Percentiles rank a stretch among this genome's conserved stretches.
phyloP scores from a whole-genome alignment of 1,284 basidiomycete genomes.

The Limonomyces culmigenus region DNA sequence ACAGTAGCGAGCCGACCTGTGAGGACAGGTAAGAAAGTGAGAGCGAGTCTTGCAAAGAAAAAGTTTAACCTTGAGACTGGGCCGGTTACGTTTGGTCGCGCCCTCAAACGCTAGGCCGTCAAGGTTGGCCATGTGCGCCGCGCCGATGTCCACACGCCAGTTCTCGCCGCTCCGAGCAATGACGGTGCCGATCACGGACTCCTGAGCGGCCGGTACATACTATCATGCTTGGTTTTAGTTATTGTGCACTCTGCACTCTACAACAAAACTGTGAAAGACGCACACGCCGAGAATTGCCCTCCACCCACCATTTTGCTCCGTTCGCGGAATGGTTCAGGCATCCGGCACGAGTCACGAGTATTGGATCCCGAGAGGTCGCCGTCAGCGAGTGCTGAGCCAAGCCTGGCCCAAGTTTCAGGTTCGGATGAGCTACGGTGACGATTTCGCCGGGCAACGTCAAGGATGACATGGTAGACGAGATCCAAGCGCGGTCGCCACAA shows the following conservation, averaged over 20 bases:
- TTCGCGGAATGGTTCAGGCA: conserved; percentile 51
- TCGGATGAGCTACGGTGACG: conserved; percentile 51
- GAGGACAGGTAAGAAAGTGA: conserved; percentile 1
- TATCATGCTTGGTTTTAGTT: conserved; percentile 13
- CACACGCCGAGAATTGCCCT: conserved; percentile 58
- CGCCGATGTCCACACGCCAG: conserved; percentile 72
- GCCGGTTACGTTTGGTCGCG: conserved; percentile 70
- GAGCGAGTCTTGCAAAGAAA: background rate
- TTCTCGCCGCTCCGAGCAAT: conserved; percentile 58
- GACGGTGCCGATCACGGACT: conserved; percentile 63
- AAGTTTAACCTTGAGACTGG: conserved; percentile 60
- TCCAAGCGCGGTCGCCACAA: background rate
- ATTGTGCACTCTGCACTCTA: background rate
- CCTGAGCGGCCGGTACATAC: conserved; percentile 76
- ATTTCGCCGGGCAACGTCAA: conserved; percentile 51
- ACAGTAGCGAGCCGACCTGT: conserved; percentile 70
- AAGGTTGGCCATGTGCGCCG: conserved; percentile 57
- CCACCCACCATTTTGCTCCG: conserved; percentile 67
- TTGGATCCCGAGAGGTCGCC: conserved; percentile 14
- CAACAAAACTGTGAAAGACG: conserved; percentile 10
- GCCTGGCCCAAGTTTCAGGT: conserved; percentile 68
- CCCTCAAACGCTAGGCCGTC: conserved; percentile 78
- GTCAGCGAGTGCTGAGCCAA: conserved; percentile 13
- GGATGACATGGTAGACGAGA: background rate
- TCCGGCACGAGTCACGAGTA: conserved; percentile 54